phyloP scores from a whole-genome alignment of 805 yeast species.

The Metschnikowia lochheadii region DNA sequence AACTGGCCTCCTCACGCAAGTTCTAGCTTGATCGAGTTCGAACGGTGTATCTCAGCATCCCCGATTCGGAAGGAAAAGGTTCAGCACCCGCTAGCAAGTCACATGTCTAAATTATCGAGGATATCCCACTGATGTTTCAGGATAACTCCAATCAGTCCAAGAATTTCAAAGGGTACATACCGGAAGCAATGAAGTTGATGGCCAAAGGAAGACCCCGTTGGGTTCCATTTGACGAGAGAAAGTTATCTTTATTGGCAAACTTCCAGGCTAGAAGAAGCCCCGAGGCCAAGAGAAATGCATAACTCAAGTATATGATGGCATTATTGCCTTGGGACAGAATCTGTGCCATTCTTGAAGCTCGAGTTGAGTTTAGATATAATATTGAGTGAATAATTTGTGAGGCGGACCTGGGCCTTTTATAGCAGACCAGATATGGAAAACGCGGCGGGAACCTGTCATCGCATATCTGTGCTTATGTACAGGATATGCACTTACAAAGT shows the following conservation, averaged over 20 bases:
- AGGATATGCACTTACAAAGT: conserved; percentile 3
- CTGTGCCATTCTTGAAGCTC: conserved; percentile 9
- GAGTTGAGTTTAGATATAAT: too few species aligned
- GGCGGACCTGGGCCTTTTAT: background rate
- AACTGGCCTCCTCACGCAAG: conserved; percentile 72
- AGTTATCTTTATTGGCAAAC: conserved; percentile 49
- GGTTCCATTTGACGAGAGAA: conserved; percentile 75
- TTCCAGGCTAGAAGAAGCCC: conserved; percentile 51
- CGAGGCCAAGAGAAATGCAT: conserved; percentile 37
- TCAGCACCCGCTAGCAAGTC: conserved; percentile 46
- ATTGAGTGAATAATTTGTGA: background rate
- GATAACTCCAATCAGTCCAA: too few species aligned
- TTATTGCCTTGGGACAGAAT: conserved; percentile 31
- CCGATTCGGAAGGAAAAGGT: conserved; percentile 21
- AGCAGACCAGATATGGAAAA: background rate
- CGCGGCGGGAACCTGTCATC: background rate
- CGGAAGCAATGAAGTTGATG: conserved; percentile 85
- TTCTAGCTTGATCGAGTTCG: conserved; percentile 74
- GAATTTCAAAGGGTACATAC: conserved; percentile 42
- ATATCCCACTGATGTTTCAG: background rate
- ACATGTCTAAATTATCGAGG: conserved; percentile 3
- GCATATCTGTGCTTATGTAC: conserved; percentile 2
- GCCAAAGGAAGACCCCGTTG: conserved; percentile 78
- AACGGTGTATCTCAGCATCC: conserved; percentile 72
- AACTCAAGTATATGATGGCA: conserved; percentile 40